Percentiles rank a stretch among this genome's conserved stretches.
Conservation (phyloP, 2,329 filamentous ascomycete genomes). For the Penicillium glabrum region DNA sequence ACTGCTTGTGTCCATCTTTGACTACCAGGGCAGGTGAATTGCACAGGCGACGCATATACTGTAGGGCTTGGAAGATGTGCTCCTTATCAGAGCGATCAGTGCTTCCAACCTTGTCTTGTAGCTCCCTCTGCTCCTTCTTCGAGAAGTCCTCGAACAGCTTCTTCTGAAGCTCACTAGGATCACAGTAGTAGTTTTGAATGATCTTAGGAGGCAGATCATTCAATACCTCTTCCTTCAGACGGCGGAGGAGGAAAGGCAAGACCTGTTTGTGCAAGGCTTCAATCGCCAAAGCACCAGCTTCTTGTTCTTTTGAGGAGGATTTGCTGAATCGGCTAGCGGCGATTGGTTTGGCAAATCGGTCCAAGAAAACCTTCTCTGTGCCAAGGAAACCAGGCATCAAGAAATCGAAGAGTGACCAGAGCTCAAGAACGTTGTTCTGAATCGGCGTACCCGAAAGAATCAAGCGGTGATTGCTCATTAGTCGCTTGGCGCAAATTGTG, state of each 20-base stretch:
- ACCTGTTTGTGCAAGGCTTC: slow-evolving; percentile 99
- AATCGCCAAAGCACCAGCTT: slow-evolving; percentile 91
- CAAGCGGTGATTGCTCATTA: slow-evolving; percentile 88
- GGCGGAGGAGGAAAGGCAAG: slow-evolving; percentile 89
- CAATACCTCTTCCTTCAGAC: slow-evolving; percentile 95
- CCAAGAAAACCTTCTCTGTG: slow-evolving; percentile 93
- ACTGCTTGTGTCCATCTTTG: slow-evolving; percentile 88
- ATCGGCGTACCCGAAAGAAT: slow-evolving; percentile 97
- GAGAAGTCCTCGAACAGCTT: slow-evolving; percentile 96
- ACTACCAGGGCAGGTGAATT: slow-evolving; percentile 96
- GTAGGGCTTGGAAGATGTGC: slow-evolving; percentile 97
- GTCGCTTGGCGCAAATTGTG: slow-evolving; percentile 84
- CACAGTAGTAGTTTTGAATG: slow-evolving; percentile 98
- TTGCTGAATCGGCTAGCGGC: slow-evolving; percentile 93
- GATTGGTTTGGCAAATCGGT: slow-evolving; percentile 92
- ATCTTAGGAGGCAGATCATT: slow-evolving; percentile 98
- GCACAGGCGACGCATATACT: slow-evolving; percentile 99
- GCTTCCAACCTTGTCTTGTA: slow-evolving; percentile 78
- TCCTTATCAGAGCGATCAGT: slow-evolving; percentile 93
- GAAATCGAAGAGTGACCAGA: slow-evolving; percentile 98
- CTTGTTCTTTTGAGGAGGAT: slow-evolving; percentile 96
- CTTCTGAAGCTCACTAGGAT: slow-evolving; percentile 90
- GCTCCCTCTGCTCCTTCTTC: slow-evolving; percentile 85
- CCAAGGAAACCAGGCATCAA: slow-evolving; percentile 98
- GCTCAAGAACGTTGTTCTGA: slow-evolving; percentile 93